Base-by-base conservation (phyloP, 2,329 filamentous ascomycete genomes). In the Metarhizium humberi region DNA sequence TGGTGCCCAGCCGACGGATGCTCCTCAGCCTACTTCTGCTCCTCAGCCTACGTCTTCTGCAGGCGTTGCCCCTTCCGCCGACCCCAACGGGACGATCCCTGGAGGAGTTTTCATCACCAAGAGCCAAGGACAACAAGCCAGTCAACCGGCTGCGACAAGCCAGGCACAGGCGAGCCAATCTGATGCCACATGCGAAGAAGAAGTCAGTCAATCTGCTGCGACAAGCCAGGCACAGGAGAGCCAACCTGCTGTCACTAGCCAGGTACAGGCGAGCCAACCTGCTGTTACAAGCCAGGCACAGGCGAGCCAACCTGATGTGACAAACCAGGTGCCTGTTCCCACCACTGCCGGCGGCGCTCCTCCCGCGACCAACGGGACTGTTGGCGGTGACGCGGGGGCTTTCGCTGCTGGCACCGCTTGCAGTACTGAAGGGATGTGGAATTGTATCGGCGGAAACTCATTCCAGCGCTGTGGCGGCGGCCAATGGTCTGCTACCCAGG, bases 381-480 rank as follows among this genome's bases (percentile, higher is more conserved):
- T 7, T 34, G 32, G 46, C 32, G 48, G 49, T 30, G 45, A 52
- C 48, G 60, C 64, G 53, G 65, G 64, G n/a, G 66, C 60, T 1
- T 58, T 72, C 29, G 61, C 75, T 1, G 68, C 66, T 6, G 78
- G 78, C 42, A 65, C 73, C 18, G 67, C 75, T 0, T 82, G 79
- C 66, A 61, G 71, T 7, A 50, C 59, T 1, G 78, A 81, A 49
- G 80, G 79, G 1, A 63, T 66, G 11, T 83, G 76, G 75, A 81
- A 81, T 70, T 83, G 80, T 59, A 68, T 81, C 6, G 69, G 64
- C 0, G 77, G 78, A 14, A 69, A 63, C 1, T 72, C 73, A 0
- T 83, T 74, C 74, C 79, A 82, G 66, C 78, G 78, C 50, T 83
- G 80, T 56, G 80, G 73, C 7, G 75, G 73, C 2, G 79, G 80